phyloP scores from a whole-genome alignment of 2,329 filamentous ascomycete genomes.

The Talaromyces sp. region DNA sequence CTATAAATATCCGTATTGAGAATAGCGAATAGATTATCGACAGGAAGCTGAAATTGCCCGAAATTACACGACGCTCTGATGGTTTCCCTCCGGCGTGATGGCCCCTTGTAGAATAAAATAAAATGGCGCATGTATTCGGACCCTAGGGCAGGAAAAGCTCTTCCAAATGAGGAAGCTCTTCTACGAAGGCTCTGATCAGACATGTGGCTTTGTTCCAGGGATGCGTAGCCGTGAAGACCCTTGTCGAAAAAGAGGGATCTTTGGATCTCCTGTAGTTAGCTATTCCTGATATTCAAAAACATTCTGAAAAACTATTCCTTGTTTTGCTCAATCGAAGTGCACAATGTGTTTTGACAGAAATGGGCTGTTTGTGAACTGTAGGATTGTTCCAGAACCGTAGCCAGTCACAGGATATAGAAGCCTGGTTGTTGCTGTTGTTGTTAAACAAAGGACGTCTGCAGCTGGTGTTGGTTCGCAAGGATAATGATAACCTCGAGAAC shows the following conservation, averaged over 20 bases:
- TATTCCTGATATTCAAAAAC: neutral
- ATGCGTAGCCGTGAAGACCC: neutral
- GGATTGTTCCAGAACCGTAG: neutral
- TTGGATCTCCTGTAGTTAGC: neutral
- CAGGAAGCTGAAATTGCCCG: neutral
- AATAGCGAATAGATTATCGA: neutral
- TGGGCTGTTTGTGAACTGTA: neutral
- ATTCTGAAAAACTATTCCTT: neutral
- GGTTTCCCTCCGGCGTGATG: neutral
- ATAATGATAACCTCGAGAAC: neutral
- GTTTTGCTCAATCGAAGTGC: neutral
- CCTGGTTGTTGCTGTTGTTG: neutral
- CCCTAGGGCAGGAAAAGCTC: neutral
- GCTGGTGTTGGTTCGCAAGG: neutral
- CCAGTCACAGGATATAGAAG: neutral
- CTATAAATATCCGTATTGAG: neutral
- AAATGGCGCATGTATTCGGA: neutral
- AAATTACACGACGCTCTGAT: neutral
- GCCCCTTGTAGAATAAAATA: neutral
- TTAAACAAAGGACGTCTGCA: neutral
- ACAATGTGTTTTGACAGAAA: neutral
- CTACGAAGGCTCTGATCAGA: neutral
- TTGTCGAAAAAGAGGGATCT: neutral
- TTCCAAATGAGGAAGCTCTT: neutral
- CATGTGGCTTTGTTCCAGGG: neutral